Percentiles rank a stretch among this genome's conserved stretches.
Conservation (phyloP, 192 early-diverging fungal species). For the Coemansia sp. region DNA sequence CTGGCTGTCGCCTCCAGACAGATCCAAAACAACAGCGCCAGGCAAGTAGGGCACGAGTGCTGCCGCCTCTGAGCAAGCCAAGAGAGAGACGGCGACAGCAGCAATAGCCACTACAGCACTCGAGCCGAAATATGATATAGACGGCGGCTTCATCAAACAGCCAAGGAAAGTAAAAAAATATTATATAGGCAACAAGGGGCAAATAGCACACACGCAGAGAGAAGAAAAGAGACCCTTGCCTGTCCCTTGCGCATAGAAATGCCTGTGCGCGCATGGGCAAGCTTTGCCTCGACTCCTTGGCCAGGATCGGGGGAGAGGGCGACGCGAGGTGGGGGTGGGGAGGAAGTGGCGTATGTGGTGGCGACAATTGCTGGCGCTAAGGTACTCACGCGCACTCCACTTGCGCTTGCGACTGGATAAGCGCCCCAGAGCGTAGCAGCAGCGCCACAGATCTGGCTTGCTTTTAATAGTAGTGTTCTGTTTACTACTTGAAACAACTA, state of each 20-base stretch:
- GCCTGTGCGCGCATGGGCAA: not conserved
- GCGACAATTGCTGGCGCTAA: not conserved
- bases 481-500: too few species aligned
- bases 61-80: not conserved
- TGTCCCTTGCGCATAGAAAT: not conserved
- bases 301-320: not conserved
- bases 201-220: not conserved
- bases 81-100: not conserved
- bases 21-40: not conserved
- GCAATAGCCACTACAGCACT: not conserved
- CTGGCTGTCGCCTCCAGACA: not conserved
- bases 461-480: too few species aligned
- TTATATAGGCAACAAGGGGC: not conserved
- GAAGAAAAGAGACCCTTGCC: not conserved
- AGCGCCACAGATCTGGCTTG: too few species aligned
- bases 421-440: not conserved
- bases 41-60: not conserved
- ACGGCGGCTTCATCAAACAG: not conserved
- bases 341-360: not conserved
- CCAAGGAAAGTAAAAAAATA: not conserved
- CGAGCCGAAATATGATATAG: not conserved
- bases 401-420: not conserved
- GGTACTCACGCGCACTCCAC: constrained; percentile 3
- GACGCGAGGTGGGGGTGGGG: too few species aligned
- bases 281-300: not conserved